Base-by-base conservation (phyloP, 1,284 basidiomycete species). In the Ceratorhiza oryzae-sativae region DNA sequence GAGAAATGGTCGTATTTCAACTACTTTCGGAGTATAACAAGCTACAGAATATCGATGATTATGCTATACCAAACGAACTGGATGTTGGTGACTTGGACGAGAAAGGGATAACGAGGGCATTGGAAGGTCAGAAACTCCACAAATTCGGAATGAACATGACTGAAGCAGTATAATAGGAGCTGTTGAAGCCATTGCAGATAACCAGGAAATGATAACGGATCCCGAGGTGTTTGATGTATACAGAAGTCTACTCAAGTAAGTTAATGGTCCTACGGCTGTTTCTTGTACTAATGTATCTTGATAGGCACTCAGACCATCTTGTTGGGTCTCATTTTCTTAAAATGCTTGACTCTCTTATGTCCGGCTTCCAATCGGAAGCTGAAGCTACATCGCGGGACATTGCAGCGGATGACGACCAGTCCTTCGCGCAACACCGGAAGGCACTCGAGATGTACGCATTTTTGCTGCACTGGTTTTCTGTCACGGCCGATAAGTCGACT, bases 391-490 rank as follows among this genome's bases (percentile, higher is more conserved):
- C 85, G 41, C 84, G 84, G 63, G 89, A 93, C 73, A 79, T 90
- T 39, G 89, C 91, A 32, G 75, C 77, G 13, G 79, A 80, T 72
- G 83, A 88, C 39, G 88, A 89, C 23, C 86, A 92, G 56, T 85
- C 86, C 0, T 88, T 90, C 73, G 82, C 87, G 75, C 79, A 84
- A 0, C 93, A 95, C 81, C 90, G 90, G 78, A 77, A 79, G 0
- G 87, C 93, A 0, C 83, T 97, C 60, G 95, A 97, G 79, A 89
- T 91, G 83, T 97, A 93, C 79, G 91, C 90, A 2, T 97, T 97
- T 79, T 82, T 97, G 23, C 80, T 97, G 8, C 85, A 90, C 75
- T 97, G 94, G 94, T 94, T 94, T 77, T 90, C 93, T 23, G 81
- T 82, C 18, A 88, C 87, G 0, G 90, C 89, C 0, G 93, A 96